These are phyloP conservation scores for Artomyces pyxidatus DNA, from an alignment of 768 basidiomycete genomes.

Conservation along the genomic window DNA sequence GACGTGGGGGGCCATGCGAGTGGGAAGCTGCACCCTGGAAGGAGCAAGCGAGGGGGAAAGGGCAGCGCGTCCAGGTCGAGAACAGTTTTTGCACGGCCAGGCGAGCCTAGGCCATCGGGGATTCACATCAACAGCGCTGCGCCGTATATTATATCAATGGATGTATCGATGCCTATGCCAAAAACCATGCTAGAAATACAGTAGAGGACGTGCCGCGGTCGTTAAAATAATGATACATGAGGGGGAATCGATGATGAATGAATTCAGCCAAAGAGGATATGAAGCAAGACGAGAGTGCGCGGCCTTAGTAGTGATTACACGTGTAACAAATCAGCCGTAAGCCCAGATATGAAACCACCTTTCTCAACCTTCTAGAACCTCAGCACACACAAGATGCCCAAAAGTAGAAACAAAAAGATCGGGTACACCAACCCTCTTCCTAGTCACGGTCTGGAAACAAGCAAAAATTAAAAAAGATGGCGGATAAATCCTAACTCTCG, in stretches of 20 bases:
- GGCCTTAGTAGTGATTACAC: background rate
- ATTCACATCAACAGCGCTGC: background rate
- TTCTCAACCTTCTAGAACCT: background rate
- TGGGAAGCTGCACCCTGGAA: too few relatives aligned
- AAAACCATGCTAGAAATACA: background rate
- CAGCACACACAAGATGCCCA: too few relatives aligned
- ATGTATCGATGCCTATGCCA: background rate
- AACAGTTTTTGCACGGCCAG: background rate
- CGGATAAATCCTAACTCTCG: constrained; percentile 9
- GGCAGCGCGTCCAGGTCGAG: background rate
- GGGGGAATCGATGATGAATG: background rate
- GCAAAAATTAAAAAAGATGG: background rate
- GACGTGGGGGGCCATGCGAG: too few relatives aligned
- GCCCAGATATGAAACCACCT: background rate
- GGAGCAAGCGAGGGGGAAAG: background rate
- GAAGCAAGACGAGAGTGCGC: background rate
- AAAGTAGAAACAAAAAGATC: too few relatives aligned
- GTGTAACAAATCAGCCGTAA: background rate
- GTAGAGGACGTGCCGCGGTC: background rate
- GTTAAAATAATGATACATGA: background rate
- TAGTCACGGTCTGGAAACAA: too few relatives aligned
- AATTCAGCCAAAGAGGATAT: background rate
- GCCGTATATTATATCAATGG: background rate
- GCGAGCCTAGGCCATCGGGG: background rate
- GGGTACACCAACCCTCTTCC: too few relatives aligned